Evolutionary conservation across 192 early-diverging fungal species (phyloP), one percentile per base, ranked within the genome.

Genomic region (Backusella sp.): DNA sequence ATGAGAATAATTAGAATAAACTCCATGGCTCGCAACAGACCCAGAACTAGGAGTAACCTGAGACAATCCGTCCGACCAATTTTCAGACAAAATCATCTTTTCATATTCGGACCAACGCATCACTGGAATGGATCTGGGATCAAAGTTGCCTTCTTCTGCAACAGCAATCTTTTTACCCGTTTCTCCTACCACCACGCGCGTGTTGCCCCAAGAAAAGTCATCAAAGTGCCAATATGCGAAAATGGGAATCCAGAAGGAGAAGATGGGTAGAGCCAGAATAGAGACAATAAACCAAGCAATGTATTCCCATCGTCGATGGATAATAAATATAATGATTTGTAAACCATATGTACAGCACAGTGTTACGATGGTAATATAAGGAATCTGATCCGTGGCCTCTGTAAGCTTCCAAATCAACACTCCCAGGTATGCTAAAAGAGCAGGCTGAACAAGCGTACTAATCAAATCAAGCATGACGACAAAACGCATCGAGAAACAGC

Each of bases 201-300:
- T 99, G 79, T 96, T 97, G 74, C 96, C 97, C 97, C 97, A 99
- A 11, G 95, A 96, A 76, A 99, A 99, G 79, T 99, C 96, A 83
- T 99, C 97, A 80, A 98, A 97, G 86, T 96, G 95, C 97, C 97
- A 99, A 88, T 97, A 99, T 17, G 97, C 86, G 83, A 98, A 99
- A 36, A 95, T 42, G 12, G 92, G 93, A 73, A 93, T 87, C 37
- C 88, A 87, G 77, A 94, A 90, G 7, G 91, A 90, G 81, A 96
- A 98, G n/a, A 96, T 82, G 5, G 96, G 96, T 71, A 96, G 91
- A 11, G 96, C 96, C 53, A 96, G 70, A 66, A 98, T 92, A 71
- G 93, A 95, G 65, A 98, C 92, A 76, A 99, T 91, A 94, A 99
- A 97, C 96, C 96, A 98, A 28, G 93, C 93, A 76, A 97, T 94